Evolutionary conservation across 768 basidiomycete species (phyloP), one percentile per base, ranked within the genome.

Genomic region (Termitomyces titanicus): DNA sequence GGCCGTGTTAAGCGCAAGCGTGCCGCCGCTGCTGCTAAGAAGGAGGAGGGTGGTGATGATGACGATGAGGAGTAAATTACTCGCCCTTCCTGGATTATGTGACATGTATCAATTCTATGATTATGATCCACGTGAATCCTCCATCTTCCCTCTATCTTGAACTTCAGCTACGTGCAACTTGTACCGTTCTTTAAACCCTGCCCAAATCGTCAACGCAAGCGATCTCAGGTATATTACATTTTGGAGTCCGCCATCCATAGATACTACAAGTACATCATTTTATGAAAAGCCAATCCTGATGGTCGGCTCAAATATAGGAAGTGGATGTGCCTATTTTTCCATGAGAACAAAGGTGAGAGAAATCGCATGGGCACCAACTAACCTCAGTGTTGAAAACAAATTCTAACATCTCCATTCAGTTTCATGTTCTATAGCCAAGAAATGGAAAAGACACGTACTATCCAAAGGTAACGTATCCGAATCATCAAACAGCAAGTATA

Each of bases 1-100:
- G 95, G 95, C 65, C 96, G 96, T 64, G 94, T 95, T 71, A 98
- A 98, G 92, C 88, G 96, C 74, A 98, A 97, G 89, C 92, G 95
- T 69, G 92, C 90, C 57, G 86, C 86, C 60, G 92, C 92, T 42
- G 95, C 93, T 59, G 92, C 88, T 61, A 92, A 90, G 80, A 91
- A 86, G 79, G 91, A 89, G 63, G 92, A 86, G 66, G 94, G 86
- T 58, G 95, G 84, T 61, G 93, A 89, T 34, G 93, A 86, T 44
- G 94, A 94, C 68, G 94, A 94, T 60, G 93, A 95, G 70, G 92
- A 93, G 75, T 88, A 85, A 74, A 69, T 54, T 27, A 53, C 24
- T 65, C 47, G 29, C 55, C 34, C 37, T 51, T 45, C 15, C 12
- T 47, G 29, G 51, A 46, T 50, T 57, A 47, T 47, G 40, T 57